Conservation (phyloP, 257 asterid species). For the Solanum sitiens region DNA sequence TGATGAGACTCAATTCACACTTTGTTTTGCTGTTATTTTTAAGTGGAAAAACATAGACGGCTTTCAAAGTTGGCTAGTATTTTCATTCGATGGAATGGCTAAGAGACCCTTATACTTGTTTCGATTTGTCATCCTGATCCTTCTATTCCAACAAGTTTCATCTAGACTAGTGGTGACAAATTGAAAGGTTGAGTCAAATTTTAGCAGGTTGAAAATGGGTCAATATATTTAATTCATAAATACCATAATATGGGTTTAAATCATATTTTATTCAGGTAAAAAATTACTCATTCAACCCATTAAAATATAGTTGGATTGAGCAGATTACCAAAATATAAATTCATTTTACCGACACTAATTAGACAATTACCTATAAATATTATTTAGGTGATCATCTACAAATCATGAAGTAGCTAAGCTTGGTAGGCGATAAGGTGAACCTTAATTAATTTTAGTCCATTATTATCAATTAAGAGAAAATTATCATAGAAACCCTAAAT, state of each 20-base stretch:
- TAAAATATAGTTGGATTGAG: no score
- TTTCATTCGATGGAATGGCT: background rate
- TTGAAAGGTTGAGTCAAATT: background rate
- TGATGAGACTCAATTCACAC: background rate
- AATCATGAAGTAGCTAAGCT: background rate
- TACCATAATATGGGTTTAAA: no score
- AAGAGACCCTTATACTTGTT: background rate
- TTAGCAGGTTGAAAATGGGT: background rate
- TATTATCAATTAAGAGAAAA: background rate
- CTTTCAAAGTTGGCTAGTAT: background rate
- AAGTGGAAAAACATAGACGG: background rate
- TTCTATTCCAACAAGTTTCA: background rate
- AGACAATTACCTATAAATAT: background rate
- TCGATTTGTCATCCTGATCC: background rate
- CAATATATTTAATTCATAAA: no score
- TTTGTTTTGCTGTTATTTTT: background rate
- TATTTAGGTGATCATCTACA: background rate
- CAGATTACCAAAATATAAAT: background rate
- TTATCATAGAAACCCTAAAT: background rate
- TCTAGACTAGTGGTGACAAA: background rate
- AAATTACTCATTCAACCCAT: no score
- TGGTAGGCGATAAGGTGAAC: background rate
- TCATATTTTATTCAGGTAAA: no score
- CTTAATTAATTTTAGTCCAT: background rate
- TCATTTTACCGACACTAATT: background rate